Conservation (phyloP, 2,329 filamentous ascomycete species). For the Corinectria fuckeliana region DNA sequence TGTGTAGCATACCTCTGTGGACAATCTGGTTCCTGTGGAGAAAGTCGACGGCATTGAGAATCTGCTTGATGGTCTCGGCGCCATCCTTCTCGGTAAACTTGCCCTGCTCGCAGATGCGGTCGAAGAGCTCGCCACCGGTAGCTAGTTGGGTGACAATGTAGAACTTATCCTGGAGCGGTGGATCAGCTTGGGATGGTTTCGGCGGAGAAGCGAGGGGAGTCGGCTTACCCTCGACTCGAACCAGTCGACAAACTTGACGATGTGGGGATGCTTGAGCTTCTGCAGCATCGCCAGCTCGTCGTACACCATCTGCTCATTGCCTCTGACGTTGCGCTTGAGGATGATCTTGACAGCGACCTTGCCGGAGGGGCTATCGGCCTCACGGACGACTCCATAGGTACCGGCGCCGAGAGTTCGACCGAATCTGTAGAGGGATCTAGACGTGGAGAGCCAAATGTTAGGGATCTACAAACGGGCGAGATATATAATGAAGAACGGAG, state of each 20-base stretch:
- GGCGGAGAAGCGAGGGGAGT: neutral
- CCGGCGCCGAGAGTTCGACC: conserved; percentile 93
- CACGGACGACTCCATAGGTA: conserved; percentile 97
- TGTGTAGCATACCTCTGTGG: conserved; percentile 75
- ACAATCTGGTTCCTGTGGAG: conserved; percentile 95
- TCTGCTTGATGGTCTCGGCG: conserved; percentile 92
- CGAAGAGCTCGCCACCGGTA: conserved; percentile 94
- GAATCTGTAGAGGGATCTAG: conserved; percentile 85
- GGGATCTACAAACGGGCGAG: conserved; percentile 30
- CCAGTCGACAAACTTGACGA: conserved; percentile 98
- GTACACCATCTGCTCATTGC: conserved; percentile 98
- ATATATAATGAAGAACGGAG: conserved; percentile 17
- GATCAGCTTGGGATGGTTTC: conserved; percentile 21
- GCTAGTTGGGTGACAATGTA: conserved; percentile 98
- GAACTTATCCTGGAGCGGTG: conserved; percentile 82
- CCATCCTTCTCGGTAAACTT: conserved; percentile 99
- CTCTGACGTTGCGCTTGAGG: conserved; percentile 98
- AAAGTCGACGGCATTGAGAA: conserved; percentile 92
- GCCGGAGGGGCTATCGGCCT: conserved; percentile 83
- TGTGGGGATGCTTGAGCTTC: conserved; percentile 88
- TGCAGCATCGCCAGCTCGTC: conserved; percentile 96
- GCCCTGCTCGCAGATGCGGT: conserved; percentile 96
- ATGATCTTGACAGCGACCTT: conserved; percentile 99
- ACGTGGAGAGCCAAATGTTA: conserved; percentile 24
- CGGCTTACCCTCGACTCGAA: conserved; percentile 89